Percentiles rank a stretch among this genome's conserved stretches.
Conservation (phyloP, 768 basidiomycete species). For the Xerocomellus chrysenteron region DNA sequence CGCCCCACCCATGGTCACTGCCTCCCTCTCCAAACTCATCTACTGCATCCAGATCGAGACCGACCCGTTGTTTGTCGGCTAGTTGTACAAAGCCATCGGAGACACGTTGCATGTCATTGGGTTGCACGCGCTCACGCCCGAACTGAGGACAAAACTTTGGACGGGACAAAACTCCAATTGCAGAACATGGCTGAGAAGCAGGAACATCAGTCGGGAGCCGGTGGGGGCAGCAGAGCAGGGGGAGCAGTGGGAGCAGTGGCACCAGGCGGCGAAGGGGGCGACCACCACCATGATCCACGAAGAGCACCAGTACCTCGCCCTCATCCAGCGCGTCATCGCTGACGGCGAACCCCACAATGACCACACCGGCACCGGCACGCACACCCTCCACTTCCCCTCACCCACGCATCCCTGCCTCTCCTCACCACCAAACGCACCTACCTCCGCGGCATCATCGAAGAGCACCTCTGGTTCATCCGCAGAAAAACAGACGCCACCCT, state of each 20-base stretch:
- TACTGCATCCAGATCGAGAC: conserved; percentile 63
- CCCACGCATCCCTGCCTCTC: conserved; percentile 73
- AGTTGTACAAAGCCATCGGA: conserved; percentile 68
- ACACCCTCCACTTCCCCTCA: conserved; percentile 85
- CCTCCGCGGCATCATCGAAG: conserved; percentile 85
- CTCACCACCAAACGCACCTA: conserved; percentile 97
- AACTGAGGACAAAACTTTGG: conserved; percentile 58
- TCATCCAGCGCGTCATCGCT: conserved; percentile 74
- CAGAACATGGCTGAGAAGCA: conserved; percentile 67
- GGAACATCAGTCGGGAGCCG: conserved; percentile 44
- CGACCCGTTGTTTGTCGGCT: conserved; percentile 75
- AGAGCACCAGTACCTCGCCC: conserved; percentile 85
- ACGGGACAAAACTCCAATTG: conserved; percentile 72
- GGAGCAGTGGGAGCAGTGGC: too few relatives aligned
- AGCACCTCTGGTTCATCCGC: conserved; percentile 90
- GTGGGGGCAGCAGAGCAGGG: conserved; percentile 17
- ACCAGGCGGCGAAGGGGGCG: too few relatives aligned
- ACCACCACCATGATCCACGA: conserved; percentile 52
- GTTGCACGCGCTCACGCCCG: conserved; percentile 50
- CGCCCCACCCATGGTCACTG: conserved; percentile 65
- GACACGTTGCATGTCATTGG: conserved; percentile 63
- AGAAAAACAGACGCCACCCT: conserved; percentile 81
- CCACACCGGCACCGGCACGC: conserved; percentile 92
- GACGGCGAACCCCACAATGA: conserved; percentile 81
- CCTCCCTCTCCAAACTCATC: conserved; percentile 65